Conservation (phyloP, 164 flowering plant genomes). For the Warburgia ugandensis region DNA sequence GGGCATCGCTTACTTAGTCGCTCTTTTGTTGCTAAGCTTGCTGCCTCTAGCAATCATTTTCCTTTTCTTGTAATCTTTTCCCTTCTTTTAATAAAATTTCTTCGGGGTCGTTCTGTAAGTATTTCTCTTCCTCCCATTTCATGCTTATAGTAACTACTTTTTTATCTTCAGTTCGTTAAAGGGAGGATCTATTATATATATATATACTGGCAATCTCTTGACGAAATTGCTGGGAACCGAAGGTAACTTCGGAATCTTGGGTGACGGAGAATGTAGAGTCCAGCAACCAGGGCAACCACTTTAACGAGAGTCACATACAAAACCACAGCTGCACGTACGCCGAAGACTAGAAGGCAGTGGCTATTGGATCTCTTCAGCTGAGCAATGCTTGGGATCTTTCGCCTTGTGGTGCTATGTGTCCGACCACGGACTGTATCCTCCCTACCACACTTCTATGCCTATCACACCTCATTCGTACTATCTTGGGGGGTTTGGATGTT, state of each 20-base stretch:
- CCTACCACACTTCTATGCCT: slow-evolving; percentile 47
- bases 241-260: slow-evolving; percentile 57
- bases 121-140: too few relatives aligned
- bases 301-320: slow-evolving; percentile 54
- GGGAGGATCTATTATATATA: slow-evolving; percentile 47
- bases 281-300: slow-evolving; percentile 40
- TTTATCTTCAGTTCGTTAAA: too few relatives aligned
- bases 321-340: slow-evolving; percentile 34
- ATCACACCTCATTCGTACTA: slow-evolving; percentile 43
- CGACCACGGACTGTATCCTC: too few relatives aligned
- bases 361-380: slow-evolving; percentile 57
- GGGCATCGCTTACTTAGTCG: too few relatives aligned
- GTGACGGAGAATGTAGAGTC: slow-evolving; percentile 50
- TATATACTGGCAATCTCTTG: slow-evolving; percentile 51
- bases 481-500: slow-evolving; percentile 30
- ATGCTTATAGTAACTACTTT: too few relatives aligned
- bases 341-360: slow-evolving; percentile 35
- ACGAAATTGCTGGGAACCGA: slow-evolving; percentile 68
- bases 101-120: too few relatives aligned
- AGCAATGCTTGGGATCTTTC: slow-evolving; percentile 48
- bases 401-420: slow-evolving; percentile 55
- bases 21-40: too few relatives aligned
- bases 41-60: too few relatives aligned
- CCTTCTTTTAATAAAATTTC: too few relatives aligned
- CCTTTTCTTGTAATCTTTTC: too few relatives aligned